Evolutionary conservation across 2,329 filamentous ascomycete genomes (phyloP).

Genomic region (Fusarium oxysporum): DNA sequence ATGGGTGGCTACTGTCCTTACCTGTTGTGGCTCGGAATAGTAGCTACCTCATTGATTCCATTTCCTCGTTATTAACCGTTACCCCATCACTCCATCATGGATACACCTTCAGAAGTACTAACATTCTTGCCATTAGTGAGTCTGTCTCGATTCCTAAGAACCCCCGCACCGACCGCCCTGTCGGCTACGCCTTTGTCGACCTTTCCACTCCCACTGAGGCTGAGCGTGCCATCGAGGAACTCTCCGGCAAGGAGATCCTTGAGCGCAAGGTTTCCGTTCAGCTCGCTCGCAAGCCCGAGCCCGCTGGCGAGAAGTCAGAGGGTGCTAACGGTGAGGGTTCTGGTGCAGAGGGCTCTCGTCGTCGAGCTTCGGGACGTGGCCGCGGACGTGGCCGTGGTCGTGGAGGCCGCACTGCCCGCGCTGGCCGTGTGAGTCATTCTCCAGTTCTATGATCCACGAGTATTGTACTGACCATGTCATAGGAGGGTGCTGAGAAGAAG

Average conservation of each 20-base stretch:
- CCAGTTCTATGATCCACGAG: neutral
- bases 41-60: neutral
- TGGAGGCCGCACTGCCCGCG: constrained; percentile 72
- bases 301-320: constrained; percentile 80
- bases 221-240: constrained; percentile 92
- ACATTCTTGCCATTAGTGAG: constrained; percentile 71
- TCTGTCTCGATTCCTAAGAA: constrained; percentile 99
- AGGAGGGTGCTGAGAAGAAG: constrained; percentile 58
- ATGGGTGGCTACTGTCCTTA: neutral
- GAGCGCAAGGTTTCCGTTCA: constrained; percentile 99
- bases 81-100: neutral
- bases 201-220: constrained; percentile 94
- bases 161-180: constrained; percentile 96
- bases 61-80: neutral
- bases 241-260: constrained; percentile 97
- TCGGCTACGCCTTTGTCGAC: constrained; percentile 99
- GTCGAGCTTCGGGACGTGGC: constrained; percentile 72
- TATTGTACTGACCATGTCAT: constrained; percentile 15
- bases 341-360: constrained; percentile 74
- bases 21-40: neutral
- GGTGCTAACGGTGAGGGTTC: constrained; percentile 80
- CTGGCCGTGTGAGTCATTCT: constrained; percentile 57
- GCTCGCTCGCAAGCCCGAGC: constrained; percentile 96
- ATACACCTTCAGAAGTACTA: constrained; percentile 42
- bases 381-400: constrained; percentile 78